These are phyloP conservation scores for Xylaria digitata DNA, from an alignment of 2,329 filamentous ascomycete genomes.

Conservation along the genomic window DNA sequence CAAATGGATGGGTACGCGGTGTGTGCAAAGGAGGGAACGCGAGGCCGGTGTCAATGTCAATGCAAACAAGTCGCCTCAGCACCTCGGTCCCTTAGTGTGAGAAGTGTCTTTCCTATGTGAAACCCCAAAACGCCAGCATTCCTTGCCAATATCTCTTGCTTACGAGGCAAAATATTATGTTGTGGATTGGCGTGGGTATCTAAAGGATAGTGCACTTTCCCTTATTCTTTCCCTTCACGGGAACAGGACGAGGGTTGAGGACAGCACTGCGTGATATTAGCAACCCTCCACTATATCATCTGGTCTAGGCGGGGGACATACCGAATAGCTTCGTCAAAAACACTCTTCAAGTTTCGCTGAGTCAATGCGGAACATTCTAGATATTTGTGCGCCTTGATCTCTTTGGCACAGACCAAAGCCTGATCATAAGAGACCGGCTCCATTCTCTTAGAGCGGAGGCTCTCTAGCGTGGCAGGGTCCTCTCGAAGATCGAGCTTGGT, in stretches of 20 bases:
- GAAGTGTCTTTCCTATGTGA: slow-evolving; percentile 49
- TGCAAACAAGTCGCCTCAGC: slow-evolving; percentile 43
- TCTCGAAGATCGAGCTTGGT: slow-evolving; percentile 97
- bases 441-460: slow-evolving; percentile 91
- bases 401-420: slow-evolving; percentile 87
- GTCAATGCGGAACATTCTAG: slow-evolving; percentile 97
- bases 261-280: slow-evolving; percentile 67
- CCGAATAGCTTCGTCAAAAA: slow-evolving; percentile 99
- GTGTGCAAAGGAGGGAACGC: slow-evolving; percentile 36
- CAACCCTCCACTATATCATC: slow-evolving; percentile 41
- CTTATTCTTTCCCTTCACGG: slow-evolving; percentile 71
- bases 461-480: slow-evolving; percentile 83
- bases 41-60: slow-evolving; percentile 41
- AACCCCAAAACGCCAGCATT: slow-evolving; percentile 50
- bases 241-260: slow-evolving; percentile 72
- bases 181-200: slow-evolving; percentile 35
- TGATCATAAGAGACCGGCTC: slow-evolving; percentile 96
- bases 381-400: slow-evolving; percentile 97
- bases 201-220: slow-evolving; percentile 78
- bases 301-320: slow-evolving; percentile 60
- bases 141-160: slow-evolving; percentile 47
- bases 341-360: slow-evolving; percentile 96
- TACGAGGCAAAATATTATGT: slow-evolving; percentile 43
- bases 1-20: slow-evolving; percentile 33
- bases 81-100: slow-evolving; percentile 46